These are phyloP conservation scores for Podospora tetraspora DNA, from an alignment of 495 filamentous ascomycete genomes.

Conservation along the genomic window DNA sequence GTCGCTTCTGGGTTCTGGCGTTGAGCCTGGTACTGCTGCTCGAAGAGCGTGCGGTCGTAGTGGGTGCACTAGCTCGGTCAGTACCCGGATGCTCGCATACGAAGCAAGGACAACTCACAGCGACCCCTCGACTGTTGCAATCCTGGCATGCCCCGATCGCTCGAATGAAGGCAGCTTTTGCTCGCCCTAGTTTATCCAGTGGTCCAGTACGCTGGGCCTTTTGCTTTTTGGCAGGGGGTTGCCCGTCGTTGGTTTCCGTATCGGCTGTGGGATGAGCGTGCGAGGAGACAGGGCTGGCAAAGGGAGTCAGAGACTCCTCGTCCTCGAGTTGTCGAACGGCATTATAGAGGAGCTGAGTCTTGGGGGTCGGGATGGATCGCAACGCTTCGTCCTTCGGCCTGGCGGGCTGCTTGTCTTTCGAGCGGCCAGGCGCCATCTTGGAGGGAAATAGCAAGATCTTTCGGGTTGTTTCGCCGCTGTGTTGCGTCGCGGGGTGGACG, in stretches of 20 bases:
- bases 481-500: background rate
- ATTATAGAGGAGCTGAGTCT: background rate
- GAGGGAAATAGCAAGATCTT: background rate
- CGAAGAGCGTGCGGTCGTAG: constrained; percentile 5
- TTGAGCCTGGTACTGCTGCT: constrained; percentile 9
- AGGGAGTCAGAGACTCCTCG: constrained; percentile 3
- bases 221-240: background rate
- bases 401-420: background rate
- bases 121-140: constrained; percentile 24
- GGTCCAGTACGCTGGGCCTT: constrained; percentile 19
- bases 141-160: constrained; percentile 24
- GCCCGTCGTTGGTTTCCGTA: constrained; percentile 7
- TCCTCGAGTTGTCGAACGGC: background rate
- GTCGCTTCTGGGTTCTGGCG: background rate
- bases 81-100: background rate
- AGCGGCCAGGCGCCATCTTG: background rate
- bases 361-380: background rate
- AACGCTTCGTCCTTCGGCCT: background rate
- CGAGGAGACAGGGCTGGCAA: constrained; percentile 19
- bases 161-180: constrained; percentile 25
- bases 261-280: constrained; percentile 5
- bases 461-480: background rate
- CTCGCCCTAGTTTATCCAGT: constrained; percentile 10
- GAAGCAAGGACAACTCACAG: constrained; percentile 12
- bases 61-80: constrained; percentile 12